phyloP scores from a whole-genome alignment of 164 flowering plant species.

The Hamamelis virginiana region DNA sequence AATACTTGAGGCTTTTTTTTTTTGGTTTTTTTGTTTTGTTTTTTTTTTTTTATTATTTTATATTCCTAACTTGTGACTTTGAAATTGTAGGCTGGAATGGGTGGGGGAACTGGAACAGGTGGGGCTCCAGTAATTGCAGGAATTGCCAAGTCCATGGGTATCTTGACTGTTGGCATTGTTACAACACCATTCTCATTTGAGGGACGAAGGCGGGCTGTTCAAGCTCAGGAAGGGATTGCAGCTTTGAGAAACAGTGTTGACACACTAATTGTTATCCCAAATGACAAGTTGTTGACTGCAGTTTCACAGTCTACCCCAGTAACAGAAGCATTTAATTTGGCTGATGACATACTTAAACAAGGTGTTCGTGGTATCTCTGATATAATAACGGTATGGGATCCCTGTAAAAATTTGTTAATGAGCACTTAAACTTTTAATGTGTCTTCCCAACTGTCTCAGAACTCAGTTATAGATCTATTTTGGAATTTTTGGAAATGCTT shows the following conservation, averaged over 20 bases:
- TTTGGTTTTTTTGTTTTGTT: no score
- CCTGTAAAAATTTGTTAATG: background rate
- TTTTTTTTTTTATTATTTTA: no score
- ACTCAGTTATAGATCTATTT: no score
- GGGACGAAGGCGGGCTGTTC: slow-evolving; percentile 86
- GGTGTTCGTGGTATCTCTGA: slow-evolving; percentile 98
- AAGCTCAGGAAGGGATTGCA: slow-evolving; percentile 98
- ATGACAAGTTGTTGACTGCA: slow-evolving; percentile 90
- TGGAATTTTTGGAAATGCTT: no score
- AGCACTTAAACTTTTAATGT: background rate
- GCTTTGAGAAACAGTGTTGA: slow-evolving; percentile 90
- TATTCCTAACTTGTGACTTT: slow-evolving; percentile 4
- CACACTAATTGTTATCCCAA: slow-evolving; percentile 90
- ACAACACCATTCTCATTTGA: slow-evolving; percentile 96
- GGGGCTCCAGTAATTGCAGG: slow-evolving; percentile 93
- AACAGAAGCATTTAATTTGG: slow-evolving; percentile 90
- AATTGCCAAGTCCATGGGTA: slow-evolving; percentile 86
- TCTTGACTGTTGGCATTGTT: slow-evolving; percentile 93
- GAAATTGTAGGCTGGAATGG: slow-evolving; percentile 86
- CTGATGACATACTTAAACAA: slow-evolving; percentile 94
- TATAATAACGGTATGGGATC: slow-evolving; percentile 75
- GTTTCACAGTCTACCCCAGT: slow-evolving; percentile 91
- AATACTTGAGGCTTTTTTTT: no score
- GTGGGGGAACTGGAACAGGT: slow-evolving; percentile 98
- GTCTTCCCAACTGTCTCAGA: no score